A percentile compares a stretch with the other conserved stretches of the same genome.
These are phyloP conservation scores for Globisporangium perplexum DNA, from an alignment of 352 stramenopile genomes.

Conservation along the genomic window DNA sequence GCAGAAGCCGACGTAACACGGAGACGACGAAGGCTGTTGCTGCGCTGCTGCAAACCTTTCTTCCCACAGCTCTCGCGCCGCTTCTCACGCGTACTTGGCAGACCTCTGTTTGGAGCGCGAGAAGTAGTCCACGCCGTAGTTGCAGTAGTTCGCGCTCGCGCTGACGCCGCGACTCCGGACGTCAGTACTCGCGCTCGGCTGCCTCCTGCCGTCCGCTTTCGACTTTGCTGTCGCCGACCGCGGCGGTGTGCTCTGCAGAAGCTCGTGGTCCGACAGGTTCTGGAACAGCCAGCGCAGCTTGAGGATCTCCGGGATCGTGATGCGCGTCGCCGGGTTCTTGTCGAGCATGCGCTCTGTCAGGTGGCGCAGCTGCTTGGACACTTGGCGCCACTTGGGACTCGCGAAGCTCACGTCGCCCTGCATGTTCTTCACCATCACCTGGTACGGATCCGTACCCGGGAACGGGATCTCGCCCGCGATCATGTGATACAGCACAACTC, in stretches of 20 bases:
- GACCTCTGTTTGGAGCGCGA: conserved; percentile 2
- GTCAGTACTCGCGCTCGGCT: neutral
- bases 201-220: neutral
- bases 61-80: neutral
- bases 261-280: conserved; percentile 11
- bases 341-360: conserved; percentile 47
- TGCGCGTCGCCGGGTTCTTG: conserved; percentile 35
- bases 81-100: conserved; percentile 10
- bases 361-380: conserved; percentile 26
- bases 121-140: conserved; percentile 4
- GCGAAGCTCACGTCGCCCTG: conserved; percentile 38
- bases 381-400: conserved; percentile 26
- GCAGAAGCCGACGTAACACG: no score
- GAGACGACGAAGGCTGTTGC: neutral
- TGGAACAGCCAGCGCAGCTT: conserved; percentile 46
- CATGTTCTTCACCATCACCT: conserved; percentile 66
- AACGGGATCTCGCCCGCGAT: conserved; percentile 47
- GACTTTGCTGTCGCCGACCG: neutral
- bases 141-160: conserved; percentile 3
- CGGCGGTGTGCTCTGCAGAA: neutral
- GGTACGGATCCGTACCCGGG: conserved; percentile 28
- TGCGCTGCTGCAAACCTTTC: no score
- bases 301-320: conserved; percentile 50
- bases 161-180: conserved; percentile 1
- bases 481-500: conserved; percentile 63